Percentiles rank a stretch among this genome's conserved stretches.
Evolutionary conservation across 345 rosid species (phyloP).

Genomic region (Conringia planisiliqua): DNA sequence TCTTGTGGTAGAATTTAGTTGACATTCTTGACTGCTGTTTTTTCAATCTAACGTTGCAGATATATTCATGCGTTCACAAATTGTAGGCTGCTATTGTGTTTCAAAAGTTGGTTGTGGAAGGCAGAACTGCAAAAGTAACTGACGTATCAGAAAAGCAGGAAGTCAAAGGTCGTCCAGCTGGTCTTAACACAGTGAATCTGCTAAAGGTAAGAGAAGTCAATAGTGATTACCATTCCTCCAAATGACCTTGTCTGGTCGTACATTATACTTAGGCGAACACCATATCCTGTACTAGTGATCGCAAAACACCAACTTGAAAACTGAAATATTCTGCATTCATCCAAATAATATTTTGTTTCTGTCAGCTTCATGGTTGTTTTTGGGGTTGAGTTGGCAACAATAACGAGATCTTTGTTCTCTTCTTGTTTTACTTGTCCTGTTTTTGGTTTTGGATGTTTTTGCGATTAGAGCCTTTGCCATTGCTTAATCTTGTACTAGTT

Average conservation of each 20-base stretch:
- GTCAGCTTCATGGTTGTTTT: conserved; percentile 9
- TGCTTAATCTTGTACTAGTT: neutral
- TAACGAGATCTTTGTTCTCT: neutral
- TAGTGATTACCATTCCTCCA: neutral
- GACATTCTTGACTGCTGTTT: conserved; percentile 18
- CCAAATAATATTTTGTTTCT: neutral
- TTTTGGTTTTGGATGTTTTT: neutral
- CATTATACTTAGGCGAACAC: neutral
- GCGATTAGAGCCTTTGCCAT: neutral
- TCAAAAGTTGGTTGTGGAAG: conserved; percentile 67
- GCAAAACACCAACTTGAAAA: neutral
- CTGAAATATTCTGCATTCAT: neutral
- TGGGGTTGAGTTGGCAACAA: conserved; percentile 7
- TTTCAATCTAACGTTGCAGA: neutral
- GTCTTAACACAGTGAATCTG: conserved; percentile 92
- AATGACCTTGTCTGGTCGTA: neutral
- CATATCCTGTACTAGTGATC: neutral
- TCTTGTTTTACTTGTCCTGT: neutral
- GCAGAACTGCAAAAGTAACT: conserved; percentile 66
- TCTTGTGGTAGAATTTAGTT: conserved; percentile 5
- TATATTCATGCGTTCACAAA: conserved; percentile 10
- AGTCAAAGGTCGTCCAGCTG: conserved; percentile 77
- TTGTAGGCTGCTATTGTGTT: conserved; percentile 79
- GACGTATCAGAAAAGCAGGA: conserved; percentile 76
- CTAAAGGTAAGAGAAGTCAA: conserved; percentile 60